Conservation (phyloP, 495 filamentous ascomycete genomes). For the Xylaria flabelliformis region DNA sequence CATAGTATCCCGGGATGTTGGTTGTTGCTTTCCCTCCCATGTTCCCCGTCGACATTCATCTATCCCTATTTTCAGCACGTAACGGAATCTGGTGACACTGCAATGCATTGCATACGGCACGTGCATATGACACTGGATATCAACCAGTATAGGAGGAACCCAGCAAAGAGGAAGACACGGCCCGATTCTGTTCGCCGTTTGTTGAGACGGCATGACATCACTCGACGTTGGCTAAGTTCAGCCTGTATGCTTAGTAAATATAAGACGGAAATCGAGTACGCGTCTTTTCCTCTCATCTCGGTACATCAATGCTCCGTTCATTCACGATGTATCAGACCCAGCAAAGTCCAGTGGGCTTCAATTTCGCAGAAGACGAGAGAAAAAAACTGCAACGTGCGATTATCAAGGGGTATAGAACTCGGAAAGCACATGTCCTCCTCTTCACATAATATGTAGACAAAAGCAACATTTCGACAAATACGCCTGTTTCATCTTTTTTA, state of each 20-base stretch:
- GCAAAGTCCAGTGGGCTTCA: neutral
- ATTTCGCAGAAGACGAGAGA: neutral
- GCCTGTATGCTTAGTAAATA: slow-evolving; percentile 7
- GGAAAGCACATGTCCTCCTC: slow-evolving; percentile 19
- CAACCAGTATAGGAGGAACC: neutral
- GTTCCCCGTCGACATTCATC: neutral
- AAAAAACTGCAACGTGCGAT: slow-evolving; percentile 19
- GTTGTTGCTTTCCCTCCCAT: neutral
- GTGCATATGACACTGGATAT: slow-evolving; percentile 7
- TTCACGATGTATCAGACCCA: slow-evolving; percentile 1
- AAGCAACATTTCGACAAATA: slow-evolving; percentile 15
- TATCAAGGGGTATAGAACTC: slow-evolving; percentile 31
- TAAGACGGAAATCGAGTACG: slow-evolving; percentile 11
- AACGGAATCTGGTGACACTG: neutral
- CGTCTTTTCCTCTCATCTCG: slow-evolving; percentile 10
- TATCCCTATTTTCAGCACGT: slow-evolving; percentile 6
- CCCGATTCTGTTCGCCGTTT: neutral
- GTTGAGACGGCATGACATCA: slow-evolving; percentile 19
- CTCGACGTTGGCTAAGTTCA: slow-evolving; percentile 14
- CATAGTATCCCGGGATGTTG: slow-evolving; percentile 7
- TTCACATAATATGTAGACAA: slow-evolving; percentile 2
- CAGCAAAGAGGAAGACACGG: slow-evolving; percentile 10
- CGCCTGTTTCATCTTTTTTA: slow-evolving; percentile 15
- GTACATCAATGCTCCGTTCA: slow-evolving; percentile 15
- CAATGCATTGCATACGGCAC: slow-evolving; percentile 23